A percentile compares a stretch with the other conserved stretches of the same genome.
phyloP scores from a whole-genome alignment of 352 stramenopile genomes.

The Phytophthora citricola region DNA sequence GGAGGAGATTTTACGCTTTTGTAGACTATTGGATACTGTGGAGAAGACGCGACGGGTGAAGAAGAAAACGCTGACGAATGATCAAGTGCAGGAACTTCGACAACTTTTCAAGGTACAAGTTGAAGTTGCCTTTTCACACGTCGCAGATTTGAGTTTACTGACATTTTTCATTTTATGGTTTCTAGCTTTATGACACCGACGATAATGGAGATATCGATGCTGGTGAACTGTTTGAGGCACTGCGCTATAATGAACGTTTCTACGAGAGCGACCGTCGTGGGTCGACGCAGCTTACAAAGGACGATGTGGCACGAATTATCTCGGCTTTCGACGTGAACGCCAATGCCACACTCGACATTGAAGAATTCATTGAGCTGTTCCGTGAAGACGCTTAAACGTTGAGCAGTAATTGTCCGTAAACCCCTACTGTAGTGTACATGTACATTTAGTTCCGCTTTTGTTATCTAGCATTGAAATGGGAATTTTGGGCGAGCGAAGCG shows the following conservation, averaged over 20 bases:
- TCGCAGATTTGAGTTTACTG: constrained; percentile 22
- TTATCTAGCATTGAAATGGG: too few relatives aligned
- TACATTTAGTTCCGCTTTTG: too few relatives aligned
- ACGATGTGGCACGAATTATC: constrained; percentile 78
- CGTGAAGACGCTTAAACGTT: constrained; percentile 57
- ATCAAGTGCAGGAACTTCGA: constrained; percentile 68
- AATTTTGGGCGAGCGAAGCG: too few relatives aligned
- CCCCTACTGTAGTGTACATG: too few relatives aligned
- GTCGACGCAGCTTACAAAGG: constrained; percentile 46
- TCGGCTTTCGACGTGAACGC: constrained; percentile 79
- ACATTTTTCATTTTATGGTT: not conserved
- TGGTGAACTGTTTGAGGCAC: constrained; percentile 66
- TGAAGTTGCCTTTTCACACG: constrained; percentile 38
- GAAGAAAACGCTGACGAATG: constrained; percentile 59
- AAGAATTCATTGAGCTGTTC: constrained; percentile 86
- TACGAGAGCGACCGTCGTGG: constrained; percentile 56
- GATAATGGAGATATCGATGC: constrained; percentile 75
- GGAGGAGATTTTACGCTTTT: constrained; percentile 67
- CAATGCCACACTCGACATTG: constrained; percentile 73
- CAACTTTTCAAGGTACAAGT: constrained; percentile 61
- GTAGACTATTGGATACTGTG: constrained; percentile 53
- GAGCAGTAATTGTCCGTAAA: too few relatives aligned
- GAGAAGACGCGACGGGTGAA: constrained; percentile 58
- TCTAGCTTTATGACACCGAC: constrained; percentile 70
- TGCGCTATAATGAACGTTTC: constrained; percentile 78